Conservation (phyloP, 495 filamentous ascomycete genomes). For the Parathielavia hyrcaniae region DNA sequence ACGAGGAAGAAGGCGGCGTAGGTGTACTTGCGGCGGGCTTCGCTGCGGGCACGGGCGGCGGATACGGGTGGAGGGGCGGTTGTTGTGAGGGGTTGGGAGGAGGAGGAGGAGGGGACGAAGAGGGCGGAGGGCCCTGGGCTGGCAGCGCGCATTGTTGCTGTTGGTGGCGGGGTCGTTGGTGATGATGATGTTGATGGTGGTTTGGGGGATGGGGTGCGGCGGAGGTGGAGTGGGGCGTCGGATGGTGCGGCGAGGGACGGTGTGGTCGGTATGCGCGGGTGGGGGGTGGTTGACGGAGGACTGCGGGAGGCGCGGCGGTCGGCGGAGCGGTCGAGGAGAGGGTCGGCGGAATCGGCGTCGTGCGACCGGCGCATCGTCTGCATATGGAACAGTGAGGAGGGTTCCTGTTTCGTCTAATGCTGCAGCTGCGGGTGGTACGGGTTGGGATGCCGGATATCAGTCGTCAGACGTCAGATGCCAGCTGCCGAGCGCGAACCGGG, state of each 20-base stretch:
- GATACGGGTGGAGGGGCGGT: constrained; percentile 36
- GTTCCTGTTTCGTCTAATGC: neutral
- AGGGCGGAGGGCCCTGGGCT: neutral
- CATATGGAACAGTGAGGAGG: neutral
- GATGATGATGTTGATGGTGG: neutral
- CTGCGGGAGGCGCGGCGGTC: constrained; percentile 6
- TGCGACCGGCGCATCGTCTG: constrained; percentile 8
- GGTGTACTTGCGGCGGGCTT: constrained; percentile 73
- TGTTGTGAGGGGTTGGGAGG: constrained; percentile 14
- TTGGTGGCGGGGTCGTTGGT: neutral
- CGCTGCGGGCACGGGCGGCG: constrained; percentile 41
- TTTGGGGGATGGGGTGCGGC: neutral
- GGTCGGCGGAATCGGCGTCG: constrained; percentile 9
- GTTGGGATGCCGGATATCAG: too few relatives aligned
- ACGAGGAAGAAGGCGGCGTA: constrained; percentile 77
- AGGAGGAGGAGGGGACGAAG: too few relatives aligned
- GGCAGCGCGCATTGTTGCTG: neutral
- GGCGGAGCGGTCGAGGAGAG: constrained; percentile 14
- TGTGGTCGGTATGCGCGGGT: neutral
- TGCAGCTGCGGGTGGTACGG: too few relatives aligned
- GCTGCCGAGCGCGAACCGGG: too few relatives aligned
- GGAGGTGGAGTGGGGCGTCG: neutral
- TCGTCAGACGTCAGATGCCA: too few relatives aligned
- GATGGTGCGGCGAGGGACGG: neutral
- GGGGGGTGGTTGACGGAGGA: neutral